phyloP scores from a whole-genome alignment of 768 basidiomycete species.

The Terana coerulea region DNA sequence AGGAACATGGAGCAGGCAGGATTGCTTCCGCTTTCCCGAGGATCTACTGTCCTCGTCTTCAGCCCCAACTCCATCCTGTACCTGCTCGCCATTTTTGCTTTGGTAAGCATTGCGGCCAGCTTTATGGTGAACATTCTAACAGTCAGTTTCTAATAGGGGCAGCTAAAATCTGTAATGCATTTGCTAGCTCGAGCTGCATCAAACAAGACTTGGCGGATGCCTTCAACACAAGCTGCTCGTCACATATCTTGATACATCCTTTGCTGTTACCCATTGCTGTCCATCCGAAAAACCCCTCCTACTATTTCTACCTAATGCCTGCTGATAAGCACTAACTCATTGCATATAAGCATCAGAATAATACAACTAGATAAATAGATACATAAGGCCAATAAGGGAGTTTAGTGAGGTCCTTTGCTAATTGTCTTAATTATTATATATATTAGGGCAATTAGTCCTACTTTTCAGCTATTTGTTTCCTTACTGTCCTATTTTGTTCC shows the following conservation, averaged over 20 bases:
- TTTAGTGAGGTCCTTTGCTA: no score
- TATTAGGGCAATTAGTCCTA: no score
- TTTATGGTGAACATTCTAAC: neutral
- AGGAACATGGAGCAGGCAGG: neutral
- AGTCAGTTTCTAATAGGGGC: slow-evolving; percentile 28
- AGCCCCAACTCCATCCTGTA: slow-evolving; percentile 7
- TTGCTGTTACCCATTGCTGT: slow-evolving; percentile 47
- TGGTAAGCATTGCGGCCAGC: neutral
- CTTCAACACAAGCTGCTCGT: slow-evolving; percentile 60
- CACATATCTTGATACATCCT: slow-evolving; percentile 62
- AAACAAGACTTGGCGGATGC: slow-evolving; percentile 67
- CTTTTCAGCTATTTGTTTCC: no score
- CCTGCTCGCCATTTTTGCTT: neutral
- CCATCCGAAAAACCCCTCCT: no score
- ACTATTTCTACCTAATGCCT: no score
- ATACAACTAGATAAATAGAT: no score
- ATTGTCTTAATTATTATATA: no score
- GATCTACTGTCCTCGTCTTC: neutral
- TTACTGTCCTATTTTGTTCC: no score
- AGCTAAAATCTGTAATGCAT: slow-evolving; percentile 61
- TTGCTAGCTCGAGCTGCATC: slow-evolving; percentile 70
- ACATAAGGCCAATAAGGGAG: no score
- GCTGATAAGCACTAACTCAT: no score
- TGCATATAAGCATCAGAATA: no score
- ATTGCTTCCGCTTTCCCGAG: neutral